Evolutionary conservation across 2,329 filamentous ascomycete genomes (phyloP).

Genomic region (Purpureocillium takamizusanense): DNA sequence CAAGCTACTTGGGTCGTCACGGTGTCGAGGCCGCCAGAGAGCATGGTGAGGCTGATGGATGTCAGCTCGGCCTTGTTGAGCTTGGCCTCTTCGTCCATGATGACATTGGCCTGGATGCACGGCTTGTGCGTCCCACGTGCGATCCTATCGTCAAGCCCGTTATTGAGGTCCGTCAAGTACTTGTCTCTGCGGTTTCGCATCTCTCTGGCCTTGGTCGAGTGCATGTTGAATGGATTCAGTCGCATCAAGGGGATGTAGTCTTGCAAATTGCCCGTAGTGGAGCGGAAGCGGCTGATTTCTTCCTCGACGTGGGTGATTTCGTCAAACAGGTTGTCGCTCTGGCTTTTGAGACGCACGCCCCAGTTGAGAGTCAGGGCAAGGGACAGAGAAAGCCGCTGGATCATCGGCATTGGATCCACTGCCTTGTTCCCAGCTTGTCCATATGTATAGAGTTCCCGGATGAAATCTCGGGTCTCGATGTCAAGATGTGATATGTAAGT

Average conservation of each 20-base stretch:
- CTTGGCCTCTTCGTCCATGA: slow-evolving; percentile 53
- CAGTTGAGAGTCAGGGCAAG: slow-evolving; percentile 57
- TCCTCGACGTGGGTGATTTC: slow-evolving; percentile 57
- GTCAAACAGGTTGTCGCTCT: slow-evolving; percentile 50
- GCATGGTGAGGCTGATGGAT: slow-evolving; percentile 59
- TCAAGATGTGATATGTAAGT: slow-evolving; percentile 56
- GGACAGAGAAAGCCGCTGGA: slow-evolving; percentile 54
- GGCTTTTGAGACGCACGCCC: slow-evolving; percentile 49
- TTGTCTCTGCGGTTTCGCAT: slow-evolving; percentile 51
- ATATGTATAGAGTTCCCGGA: slow-evolving; percentile 50
- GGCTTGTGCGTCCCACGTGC: slow-evolving; percentile 50
- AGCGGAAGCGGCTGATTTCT: slow-evolving; percentile 48
- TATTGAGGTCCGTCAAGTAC: slow-evolving; percentile 49
- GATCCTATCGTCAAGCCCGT: slow-evolving; percentile 51
- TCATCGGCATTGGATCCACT: slow-evolving; percentile 59
- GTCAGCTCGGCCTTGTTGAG: slow-evolving; percentile 54
- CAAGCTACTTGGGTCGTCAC: slow-evolving; percentile 57
- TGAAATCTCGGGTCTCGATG: slow-evolving; percentile 52
- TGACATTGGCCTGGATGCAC: slow-evolving; percentile 60
- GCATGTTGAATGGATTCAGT: slow-evolving; percentile 52
- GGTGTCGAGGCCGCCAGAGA: slow-evolving; percentile 58
- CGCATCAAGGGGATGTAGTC: slow-evolving; percentile 52
- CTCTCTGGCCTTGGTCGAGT: slow-evolving; percentile 48
- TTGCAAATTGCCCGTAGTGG: slow-evolving; percentile 51
- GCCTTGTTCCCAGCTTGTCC: slow-evolving; percentile 43